A percentile compares a stretch with the other conserved stretches of the same genome.
These are phyloP conservation scores for Vitis hybrid DNA, from an alignment of 177 flowering plant species.

Conservation along the genomic window DNA sequence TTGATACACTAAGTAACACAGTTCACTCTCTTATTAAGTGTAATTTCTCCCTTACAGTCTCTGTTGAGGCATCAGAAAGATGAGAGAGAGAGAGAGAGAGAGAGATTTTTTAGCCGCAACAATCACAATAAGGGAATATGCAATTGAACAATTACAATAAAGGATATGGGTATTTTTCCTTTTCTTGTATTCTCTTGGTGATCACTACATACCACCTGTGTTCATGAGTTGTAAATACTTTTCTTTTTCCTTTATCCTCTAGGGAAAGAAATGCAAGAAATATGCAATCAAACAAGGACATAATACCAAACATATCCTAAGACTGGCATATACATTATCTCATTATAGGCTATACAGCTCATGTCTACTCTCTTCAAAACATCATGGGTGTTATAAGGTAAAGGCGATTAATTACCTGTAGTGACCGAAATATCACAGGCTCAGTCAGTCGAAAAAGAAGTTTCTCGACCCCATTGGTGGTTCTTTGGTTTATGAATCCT, in stretches of 20 bases:
- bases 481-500: conserved; percentile 72
- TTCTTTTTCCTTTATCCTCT: no score
- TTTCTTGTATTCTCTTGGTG: no score
- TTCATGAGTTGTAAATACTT: no score
- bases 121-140: background rate
- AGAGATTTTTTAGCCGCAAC: background rate
- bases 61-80: no score
- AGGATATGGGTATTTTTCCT: no score
- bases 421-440: conserved; percentile 84
- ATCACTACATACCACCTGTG: no score
- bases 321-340: background rate
- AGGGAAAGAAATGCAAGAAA: background rate
- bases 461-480: conserved; percentile 79
- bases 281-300: background rate
- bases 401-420: conserved; percentile 59
- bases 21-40: background rate
- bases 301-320: background rate
- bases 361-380: no score
- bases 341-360: background rate
- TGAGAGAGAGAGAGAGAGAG: no score
- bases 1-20: background rate
- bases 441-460: conserved; percentile 82
- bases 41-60: background rate
- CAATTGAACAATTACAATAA: no score
- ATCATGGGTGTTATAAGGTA: background rate